Evolutionary conservation across 495 filamentous ascomycete species (phyloP), one percentile per base, ranked within the genome.

Genomic region (Aspergillus cristatus): DNA sequence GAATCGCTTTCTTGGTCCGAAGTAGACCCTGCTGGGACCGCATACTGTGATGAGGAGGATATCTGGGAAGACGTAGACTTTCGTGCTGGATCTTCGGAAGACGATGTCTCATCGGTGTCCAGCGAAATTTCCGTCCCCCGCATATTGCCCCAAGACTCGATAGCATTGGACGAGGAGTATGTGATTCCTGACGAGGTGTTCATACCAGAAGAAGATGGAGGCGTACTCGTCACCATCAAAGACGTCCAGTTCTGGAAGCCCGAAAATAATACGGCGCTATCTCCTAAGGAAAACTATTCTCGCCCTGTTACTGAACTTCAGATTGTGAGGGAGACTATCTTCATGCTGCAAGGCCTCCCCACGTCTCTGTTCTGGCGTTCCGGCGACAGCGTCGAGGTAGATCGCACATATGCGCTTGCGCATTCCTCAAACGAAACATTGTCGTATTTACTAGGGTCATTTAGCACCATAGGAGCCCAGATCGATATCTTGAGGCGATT

Each of bases 31-130:
- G 76, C 86, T 29, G 87, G 89, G 36, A 74, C 82, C 2, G 75
- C 81, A 42, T 74, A 75, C 40, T 60, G 75, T 24, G 76, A 85
- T 5, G 73, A 81, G 34, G 75, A 73, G 13, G 75, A 73, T 14
- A 65, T 95, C 7, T 98, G 90, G 90, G 72, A 74, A 33, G 72
- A 77, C 45, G 74, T 87, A 42, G 78, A 91, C 47, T 93, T 82
- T 51, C 73, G 59, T 17, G 76, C 68, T 1, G 72, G 75, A 24
- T 79, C 74, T 28, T 86, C 83, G n/a, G 70, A 74, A 28, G 67
- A 70, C 7, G 66, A 69, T 15, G 32, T 62, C n/a, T 52, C 54
- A 5, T 58, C 58, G 3, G 34, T 59, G 12, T 55, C 53, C 6
- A 67, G 56, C 35, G 57, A 54, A 11, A 41, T 35, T 3, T 58